A percentile compares a stretch with the other conserved stretches of the same genome.
Evolutionary conservation across 2,329 filamentous ascomycete species (phyloP).

Genomic region (Verticillium isaacii): DNA sequence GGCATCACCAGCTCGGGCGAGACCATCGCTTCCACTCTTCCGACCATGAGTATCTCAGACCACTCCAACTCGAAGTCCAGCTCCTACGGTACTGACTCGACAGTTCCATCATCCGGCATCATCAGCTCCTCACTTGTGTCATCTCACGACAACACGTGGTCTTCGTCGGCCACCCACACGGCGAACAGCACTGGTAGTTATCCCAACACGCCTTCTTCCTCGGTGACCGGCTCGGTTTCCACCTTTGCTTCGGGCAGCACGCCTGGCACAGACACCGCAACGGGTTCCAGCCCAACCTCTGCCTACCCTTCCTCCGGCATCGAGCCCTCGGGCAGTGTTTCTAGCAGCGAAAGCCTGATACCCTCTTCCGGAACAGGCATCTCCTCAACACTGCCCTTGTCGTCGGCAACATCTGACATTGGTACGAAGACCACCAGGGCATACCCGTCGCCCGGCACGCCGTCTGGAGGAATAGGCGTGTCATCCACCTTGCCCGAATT

Average conservation of each 20-base stretch:
- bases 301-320: background rate
- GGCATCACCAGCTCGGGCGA: background rate
- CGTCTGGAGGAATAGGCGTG: background rate
- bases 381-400: background rate
- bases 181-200: background rate
- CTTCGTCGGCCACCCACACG: background rate
- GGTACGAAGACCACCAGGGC: background rate
- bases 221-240: background rate
- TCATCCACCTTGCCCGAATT: background rate
- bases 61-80: background rate
- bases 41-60: background rate
- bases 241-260: background rate
- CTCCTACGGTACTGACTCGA: background rate
- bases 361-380: background rate
- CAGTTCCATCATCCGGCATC: background rate
- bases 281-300: background rate
- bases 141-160: background rate
- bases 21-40: background rate
- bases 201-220: background rate
- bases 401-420: background rate
- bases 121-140: background rate
- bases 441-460: background rate
- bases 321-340: background rate
- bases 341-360: background rate
- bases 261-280: background rate